These are phyloP conservation scores for Sugiyamaella chiloensis DNA, from an alignment of 805 yeast genomes.

Conservation along the genomic window DNA sequence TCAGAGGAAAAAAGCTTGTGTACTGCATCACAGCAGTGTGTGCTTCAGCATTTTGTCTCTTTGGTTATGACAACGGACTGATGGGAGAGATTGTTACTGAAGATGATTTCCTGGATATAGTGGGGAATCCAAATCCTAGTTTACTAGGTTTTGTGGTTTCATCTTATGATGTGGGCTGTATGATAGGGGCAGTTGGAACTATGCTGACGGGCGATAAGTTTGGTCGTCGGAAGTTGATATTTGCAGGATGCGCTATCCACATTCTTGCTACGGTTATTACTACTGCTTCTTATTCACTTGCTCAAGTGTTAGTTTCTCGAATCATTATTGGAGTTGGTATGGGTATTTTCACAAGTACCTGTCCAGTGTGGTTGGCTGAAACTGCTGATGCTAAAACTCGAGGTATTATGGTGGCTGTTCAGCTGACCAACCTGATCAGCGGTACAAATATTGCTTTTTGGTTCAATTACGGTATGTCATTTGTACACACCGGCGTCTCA, in stretches of 20 bases:
- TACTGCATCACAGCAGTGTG: conserved; percentile 16
- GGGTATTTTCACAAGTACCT: conserved; percentile 36
- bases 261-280: conserved; percentile 24
- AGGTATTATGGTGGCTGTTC: conserved; percentile 67
- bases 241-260: conserved; percentile 52
- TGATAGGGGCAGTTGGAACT: conserved; percentile 59
- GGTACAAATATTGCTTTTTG: conserved; percentile 55
- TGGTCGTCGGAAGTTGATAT: conserved; percentile 59
- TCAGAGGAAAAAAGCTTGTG: conserved; percentile 3
- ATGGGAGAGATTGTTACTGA: conserved; percentile 38
- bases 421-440: conserved; percentile 49
- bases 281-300: conserved; percentile 36
- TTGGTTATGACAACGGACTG: conserved; percentile 44
- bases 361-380: conserved; percentile 73
- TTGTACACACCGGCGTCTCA: conserved; percentile 32
- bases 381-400: conserved; percentile 70
- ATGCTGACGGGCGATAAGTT: conserved; percentile 51
- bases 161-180: conserved; percentile 64
- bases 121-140: conserved; percentile 17
- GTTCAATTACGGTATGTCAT: conserved; percentile 30
- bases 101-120: conserved; percentile 28
- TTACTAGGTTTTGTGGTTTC: conserved; percentile 34
- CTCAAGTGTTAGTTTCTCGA: conserved; percentile 65
- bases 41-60: conserved; percentile 33
- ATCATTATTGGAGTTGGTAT: conserved; percentile 37